Evolutionary conservation across 169 alveolate genomes (phyloP).

Genomic region (Besnoitia besnoiti): DNA sequence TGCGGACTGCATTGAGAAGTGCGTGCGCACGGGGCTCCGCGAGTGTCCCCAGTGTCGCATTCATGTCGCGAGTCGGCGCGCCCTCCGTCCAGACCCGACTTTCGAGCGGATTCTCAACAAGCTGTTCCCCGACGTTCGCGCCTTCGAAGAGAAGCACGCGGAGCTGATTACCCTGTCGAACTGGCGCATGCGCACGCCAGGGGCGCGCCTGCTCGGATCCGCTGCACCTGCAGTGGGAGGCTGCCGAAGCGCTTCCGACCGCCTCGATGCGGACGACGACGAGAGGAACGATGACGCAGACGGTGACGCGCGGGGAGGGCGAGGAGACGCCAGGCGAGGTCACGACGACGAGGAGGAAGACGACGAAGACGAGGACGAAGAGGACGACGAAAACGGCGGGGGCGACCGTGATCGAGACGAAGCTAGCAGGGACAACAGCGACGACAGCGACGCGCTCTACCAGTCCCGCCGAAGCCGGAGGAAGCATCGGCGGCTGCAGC

Average conservation of each 20-base stretch:
- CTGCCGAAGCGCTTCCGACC: background rate
- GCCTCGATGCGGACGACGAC: background rate
- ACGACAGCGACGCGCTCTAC: background rate
- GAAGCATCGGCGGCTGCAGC: background rate
- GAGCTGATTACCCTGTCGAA: conserved; percentile 47
- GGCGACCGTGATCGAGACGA: background rate
- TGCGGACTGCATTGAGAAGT: conserved; percentile 82
- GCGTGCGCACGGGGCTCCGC: conserved; percentile 80
- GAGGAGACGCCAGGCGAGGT: background rate
- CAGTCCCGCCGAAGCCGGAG: background rate
- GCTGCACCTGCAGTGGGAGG: conserved; percentile 17
- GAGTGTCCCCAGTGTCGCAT: conserved; percentile 85
- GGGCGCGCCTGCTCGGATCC: background rate
- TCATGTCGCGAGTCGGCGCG: conserved; percentile 81
- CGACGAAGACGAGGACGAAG: background rate
- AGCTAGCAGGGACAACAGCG: background rate
- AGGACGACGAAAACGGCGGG: background rate
- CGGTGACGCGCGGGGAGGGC: background rate
- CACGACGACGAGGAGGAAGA: background rate
- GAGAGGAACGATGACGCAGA: background rate
- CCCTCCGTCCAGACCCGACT: conserved; percentile 73
- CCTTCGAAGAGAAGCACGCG: conserved; percentile 62
- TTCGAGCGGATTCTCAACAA: conserved; percentile 76
- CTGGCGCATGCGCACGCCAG: conserved; percentile 27
- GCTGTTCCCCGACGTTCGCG: conserved; percentile 73